phyloP scores from a whole-genome alignment of 768 basidiomycete genomes.

The Auriscalpium microsporum region DNA sequence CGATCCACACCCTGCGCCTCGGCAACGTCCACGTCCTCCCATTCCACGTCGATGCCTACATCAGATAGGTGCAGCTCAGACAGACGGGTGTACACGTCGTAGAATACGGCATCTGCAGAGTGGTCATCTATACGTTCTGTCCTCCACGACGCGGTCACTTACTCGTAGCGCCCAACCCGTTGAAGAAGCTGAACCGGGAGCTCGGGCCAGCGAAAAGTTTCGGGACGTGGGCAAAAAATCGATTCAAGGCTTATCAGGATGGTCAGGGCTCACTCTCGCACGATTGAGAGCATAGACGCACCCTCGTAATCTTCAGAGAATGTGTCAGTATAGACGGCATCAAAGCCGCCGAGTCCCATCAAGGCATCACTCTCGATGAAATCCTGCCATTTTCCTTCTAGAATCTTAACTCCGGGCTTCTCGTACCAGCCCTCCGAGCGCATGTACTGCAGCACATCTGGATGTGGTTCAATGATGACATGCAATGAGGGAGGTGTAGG shows the following conservation, averaged over 20 bases:
- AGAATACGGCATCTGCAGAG: constrained; percentile 66
- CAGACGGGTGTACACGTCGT: constrained; percentile 84
- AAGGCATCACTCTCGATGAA: constrained; percentile 54
- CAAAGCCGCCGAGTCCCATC: constrained; percentile 66
- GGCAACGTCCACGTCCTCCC: constrained; percentile 75
- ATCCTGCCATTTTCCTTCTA: constrained; percentile 95
- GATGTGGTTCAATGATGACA: constrained; percentile 91
- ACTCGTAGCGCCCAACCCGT: constrained; percentile 95
- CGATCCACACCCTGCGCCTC: constrained; percentile 42
- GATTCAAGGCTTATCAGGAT: constrained; percentile 44
- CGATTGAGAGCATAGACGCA: constrained; percentile 19
- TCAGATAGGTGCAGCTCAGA: constrained; percentile 81
- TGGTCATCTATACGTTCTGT: no score
- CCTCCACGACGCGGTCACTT: constrained; percentile 18
- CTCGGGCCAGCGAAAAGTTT: constrained; percentile 65
- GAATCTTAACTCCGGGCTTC: constrained; percentile 65
- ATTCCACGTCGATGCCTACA: constrained; percentile 67
- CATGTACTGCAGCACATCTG: constrained; percentile 83
- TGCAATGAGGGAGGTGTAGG: constrained; percentile 56
- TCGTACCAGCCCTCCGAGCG: constrained; percentile 68
- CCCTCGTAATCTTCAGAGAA: constrained; percentile 82
- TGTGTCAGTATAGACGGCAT: constrained; percentile 86
- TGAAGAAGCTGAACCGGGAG: constrained; percentile 91
- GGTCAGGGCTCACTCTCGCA: neutral
- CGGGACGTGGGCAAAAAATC: constrained; percentile 77